These are phyloP conservation scores for Cucumis sativus DNA, from an alignment of 306 rosid genomes.

Conservation along the genomic window DNA sequence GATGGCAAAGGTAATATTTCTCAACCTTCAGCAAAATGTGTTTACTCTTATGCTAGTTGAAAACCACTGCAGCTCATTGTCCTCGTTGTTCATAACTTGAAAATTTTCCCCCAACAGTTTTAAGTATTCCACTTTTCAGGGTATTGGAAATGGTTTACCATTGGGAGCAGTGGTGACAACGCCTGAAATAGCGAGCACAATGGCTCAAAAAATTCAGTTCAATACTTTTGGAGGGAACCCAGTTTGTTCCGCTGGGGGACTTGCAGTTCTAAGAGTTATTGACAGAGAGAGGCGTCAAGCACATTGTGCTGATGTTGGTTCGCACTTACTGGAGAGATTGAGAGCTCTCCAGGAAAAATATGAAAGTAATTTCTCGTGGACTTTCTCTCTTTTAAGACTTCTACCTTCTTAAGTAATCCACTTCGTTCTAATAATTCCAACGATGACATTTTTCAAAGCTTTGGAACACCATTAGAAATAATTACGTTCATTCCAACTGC, in stretches of 20 bases:
- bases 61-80: neutral
- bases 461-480: neutral
- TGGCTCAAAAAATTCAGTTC: slow-evolving; percentile 64
- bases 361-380: slow-evolving; percentile 41
- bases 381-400: neutral
- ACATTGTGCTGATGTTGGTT: slow-evolving; percentile 68
- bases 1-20: slow-evolving; percentile 76
- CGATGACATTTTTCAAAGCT: neutral
- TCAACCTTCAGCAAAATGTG: neutral
- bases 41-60: neutral
- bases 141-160: slow-evolving; percentile 90
- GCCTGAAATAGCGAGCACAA: slow-evolving; percentile 74
- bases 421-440: neutral
- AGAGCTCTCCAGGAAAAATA: slow-evolving; percentile 54
- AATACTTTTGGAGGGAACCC: slow-evolving; percentile 92
- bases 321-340: slow-evolving; percentile 63
- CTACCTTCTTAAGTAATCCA: neutral
- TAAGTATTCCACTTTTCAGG: slow-evolving; percentile 32
- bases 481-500: neutral
- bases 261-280: slow-evolving; percentile 67
- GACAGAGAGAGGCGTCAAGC: slow-evolving; percentile 83
- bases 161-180: slow-evolving; percentile 91
- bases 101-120: neutral
- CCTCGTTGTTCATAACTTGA: neutral
- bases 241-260: slow-evolving; percentile 89